phyloP scores from a whole-genome alignment of 2,329 filamentous ascomycete species.

The Colletotrichum cuscutae region DNA sequence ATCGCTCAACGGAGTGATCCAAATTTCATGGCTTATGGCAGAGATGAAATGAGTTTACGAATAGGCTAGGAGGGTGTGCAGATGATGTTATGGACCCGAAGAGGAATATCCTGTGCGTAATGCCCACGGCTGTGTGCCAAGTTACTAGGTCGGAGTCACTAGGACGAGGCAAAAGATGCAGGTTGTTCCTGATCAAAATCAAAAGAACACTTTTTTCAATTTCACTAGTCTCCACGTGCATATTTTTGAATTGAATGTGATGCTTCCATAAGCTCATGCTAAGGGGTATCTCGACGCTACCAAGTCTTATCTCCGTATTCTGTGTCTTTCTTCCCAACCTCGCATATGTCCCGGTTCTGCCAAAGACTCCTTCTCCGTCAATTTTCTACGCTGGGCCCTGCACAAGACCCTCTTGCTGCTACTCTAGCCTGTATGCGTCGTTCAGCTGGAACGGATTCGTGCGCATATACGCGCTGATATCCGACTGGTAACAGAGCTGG shows the following conservation, averaged over 20 bases:
- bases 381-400: neutral
- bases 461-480: conserved; percentile 73
- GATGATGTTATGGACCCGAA: conserved; percentile 35
- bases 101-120: conserved; percentile 34
- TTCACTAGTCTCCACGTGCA: neutral
- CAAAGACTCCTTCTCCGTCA: neutral
- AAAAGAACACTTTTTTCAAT: conserved; percentile 14
- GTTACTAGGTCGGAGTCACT: conserved; percentile 21
- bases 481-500: conserved; percentile 59
- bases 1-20: conserved; percentile 32
- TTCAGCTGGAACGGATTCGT: conserved; percentile 58
- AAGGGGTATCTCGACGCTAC: conserved; percentile 30
- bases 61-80: conserved; percentile 31
- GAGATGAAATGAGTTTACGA: conserved; percentile 43
- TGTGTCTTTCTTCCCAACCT: neutral
- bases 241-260: neutral
- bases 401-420: neutral
- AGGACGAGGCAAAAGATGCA: conserved; percentile 32
- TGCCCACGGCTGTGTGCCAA: conserved; percentile 31
- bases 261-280: neutral
- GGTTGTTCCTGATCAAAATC: conserved; percentile 30
- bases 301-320: neutral
- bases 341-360: neutral
- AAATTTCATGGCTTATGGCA: conserved; percentile 47
- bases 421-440: conserved; percentile 35